Base-by-base conservation (phyloP, 257 asterid species). In the Plantago ovata region DNA sequence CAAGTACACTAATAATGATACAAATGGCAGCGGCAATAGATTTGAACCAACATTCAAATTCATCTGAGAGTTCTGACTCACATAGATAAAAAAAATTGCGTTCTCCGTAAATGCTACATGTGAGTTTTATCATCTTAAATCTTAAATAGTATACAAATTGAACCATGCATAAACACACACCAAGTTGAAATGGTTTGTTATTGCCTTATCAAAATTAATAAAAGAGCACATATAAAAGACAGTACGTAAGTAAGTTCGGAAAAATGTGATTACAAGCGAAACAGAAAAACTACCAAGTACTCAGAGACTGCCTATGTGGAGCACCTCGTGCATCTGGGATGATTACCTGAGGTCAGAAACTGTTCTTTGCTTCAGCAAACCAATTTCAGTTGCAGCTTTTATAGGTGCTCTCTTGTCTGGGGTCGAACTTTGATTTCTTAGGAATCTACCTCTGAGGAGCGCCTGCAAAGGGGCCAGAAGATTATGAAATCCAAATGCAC, bases 291-390 rank as follows among this genome's bases (percentile, higher is more conserved):
- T 1, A 36, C 24, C 41, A 20, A 62, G 40, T 13, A 16, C 32
- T 22, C 3, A 18, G 10, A 24, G n/a, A 50, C 15, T 13, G 38
- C 5, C 23, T 54, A 16, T 16, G 28, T 36, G 15, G 13, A 9
- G 44, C 22, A 36, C 59, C 59, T 54, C 21, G 33, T n/a, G 21
- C 19, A 54, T 54, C 60, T 50, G 56, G 36, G 49, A 20, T 47
- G 48, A 55, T 46, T 83, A 89, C 98, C 97, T 86, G 58, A 93
- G 79, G 73, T 81, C 79, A 36, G 98, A 82, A 41, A 93, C 98
- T 38, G 95, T 77, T 54, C 84, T 79, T 72, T 79, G 87, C 75
- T 83, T 79, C 70, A 89, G 79, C 70, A 89, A 66, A 53, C 89
- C 87, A 58, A 93, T 69, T 67, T 93, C 96, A 65, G 80, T 74